phyloP scores from a whole-genome alignment of 495 filamentous ascomycete genomes.

The Bombardia bombarda region DNA sequence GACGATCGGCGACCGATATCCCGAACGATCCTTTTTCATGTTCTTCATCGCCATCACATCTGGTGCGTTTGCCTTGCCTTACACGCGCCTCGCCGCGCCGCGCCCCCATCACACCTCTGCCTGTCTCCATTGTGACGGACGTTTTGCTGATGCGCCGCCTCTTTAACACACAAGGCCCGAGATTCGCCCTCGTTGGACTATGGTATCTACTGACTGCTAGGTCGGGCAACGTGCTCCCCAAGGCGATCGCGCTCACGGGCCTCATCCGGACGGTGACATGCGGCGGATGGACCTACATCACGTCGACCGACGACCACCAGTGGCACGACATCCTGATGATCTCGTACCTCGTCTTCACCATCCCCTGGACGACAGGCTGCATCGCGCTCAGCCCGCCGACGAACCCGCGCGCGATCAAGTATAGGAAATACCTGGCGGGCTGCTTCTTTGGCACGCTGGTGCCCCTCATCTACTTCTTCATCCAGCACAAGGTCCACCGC shows the following conservation, averaged over 20 bases:
- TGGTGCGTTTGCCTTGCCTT: slow-evolving; percentile 55
- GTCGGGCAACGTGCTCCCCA: slow-evolving; percentile 66
- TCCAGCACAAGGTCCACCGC: slow-evolving; percentile 96
- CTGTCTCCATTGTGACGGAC: too few species aligned
- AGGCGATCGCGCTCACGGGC: slow-evolving; percentile 72
- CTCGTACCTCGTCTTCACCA: slow-evolving; percentile 85
- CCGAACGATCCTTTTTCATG: slow-evolving; percentile 94
- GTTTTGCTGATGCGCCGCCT: too few species aligned
- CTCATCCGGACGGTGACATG: slow-evolving; percentile 87
- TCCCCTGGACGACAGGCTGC: slow-evolving; percentile 94
- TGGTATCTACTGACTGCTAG: slow-evolving; percentile 86
- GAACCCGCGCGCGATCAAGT: slow-evolving; percentile 80
- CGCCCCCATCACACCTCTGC: too few species aligned
- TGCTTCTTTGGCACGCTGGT: slow-evolving; percentile 88
- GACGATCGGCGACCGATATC: slow-evolving; percentile 98
- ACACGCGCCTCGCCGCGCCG: background rate
- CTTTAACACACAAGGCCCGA: slow-evolving; percentile 63
- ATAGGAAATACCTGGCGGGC: slow-evolving; percentile 74
- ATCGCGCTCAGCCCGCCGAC: slow-evolving; percentile 78
- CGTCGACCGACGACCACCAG: slow-evolving; percentile 94
- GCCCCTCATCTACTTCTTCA: slow-evolving; percentile 92
- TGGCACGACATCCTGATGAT: slow-evolving; percentile 99
- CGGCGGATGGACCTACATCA: slow-evolving; percentile 98
- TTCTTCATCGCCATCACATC: slow-evolving; percentile 96
- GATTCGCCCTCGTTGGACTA: slow-evolving; percentile 83